Base-by-base conservation (phyloP, 768 basidiomycete genomes). In the Mycena sanguinolenta region DNA sequence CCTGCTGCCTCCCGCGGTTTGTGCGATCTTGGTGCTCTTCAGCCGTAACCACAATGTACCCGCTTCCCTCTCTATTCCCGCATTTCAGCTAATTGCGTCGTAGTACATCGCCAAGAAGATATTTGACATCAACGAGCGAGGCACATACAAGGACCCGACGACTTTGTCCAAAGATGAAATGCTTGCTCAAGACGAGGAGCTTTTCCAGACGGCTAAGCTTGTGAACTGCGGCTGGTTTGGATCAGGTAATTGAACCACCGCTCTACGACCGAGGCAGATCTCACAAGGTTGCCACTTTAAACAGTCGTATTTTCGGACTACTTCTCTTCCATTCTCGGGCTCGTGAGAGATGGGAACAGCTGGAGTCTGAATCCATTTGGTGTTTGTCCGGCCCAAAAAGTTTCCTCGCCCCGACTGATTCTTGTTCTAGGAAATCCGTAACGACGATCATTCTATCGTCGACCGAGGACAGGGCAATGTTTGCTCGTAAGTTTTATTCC, bases 41-140 rank as follows among this genome's bases (percentile, higher is more conserved):
- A 94, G 86, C 76, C 87, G 95, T n/a, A 96, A 96, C 70, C 95
- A 96, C 76, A 96, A 94, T 75, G 94, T 95, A 72, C 71, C 91
- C 80, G 16, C 21, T 4, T 36, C 19, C 4, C 38, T 62, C 2
- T 53, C 52, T 61, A 9, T 62, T 52, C 32, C n/a, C 21, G 6
- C 14, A 53, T 23, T 19, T 59, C 27, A 4, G 9, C 42, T 65
- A 6, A 30, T 44, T n/a, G n/a, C 28, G 58, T 69, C 52, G 23
- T 70, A 96, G 93, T 94, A 92, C 78, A 95, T 95, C 62, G 94
- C 92, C 13, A 84, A 84, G 65, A 94, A 91, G 74, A 81, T 96
- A 3, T 83, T 93, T 62, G 91, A 94, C 75, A 91, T 96, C 72
- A 96, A 96, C 74, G 95, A 96, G 76, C 86, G 92, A 58, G 88